Conservation (phyloP, 2,329 filamentous ascomycete species). For the Ophiosphaerella herpotricha region DNA sequence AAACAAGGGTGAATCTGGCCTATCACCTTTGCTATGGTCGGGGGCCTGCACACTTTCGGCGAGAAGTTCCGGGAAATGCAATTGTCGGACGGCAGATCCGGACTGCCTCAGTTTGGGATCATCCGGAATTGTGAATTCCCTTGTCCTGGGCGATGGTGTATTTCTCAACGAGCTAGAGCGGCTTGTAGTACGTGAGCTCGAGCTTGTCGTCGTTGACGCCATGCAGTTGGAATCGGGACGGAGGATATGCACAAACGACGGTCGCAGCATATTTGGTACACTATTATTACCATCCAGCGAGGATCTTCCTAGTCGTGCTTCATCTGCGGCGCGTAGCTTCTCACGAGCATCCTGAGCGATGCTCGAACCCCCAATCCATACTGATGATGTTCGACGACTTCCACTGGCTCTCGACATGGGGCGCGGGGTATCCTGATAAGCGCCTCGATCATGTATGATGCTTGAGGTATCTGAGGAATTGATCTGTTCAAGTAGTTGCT, state of each 20-base stretch:
- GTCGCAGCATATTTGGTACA: neutral
- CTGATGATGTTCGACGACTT: conserved; percentile 5
- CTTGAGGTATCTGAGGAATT: conserved; percentile 6
- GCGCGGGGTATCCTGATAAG: neutral
- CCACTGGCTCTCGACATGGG: neutral
- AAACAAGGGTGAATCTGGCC: conserved; percentile 15
- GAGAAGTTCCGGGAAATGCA: neutral
- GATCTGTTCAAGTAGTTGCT: conserved; percentile 36
- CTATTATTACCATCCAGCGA: neutral
- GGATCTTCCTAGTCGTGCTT: conserved; percentile 20
- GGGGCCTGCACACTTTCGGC: neutral
- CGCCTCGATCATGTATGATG: neutral
- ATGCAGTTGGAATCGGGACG: neutral
- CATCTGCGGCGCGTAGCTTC: conserved; percentile 29
- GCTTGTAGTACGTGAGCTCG: neutral
- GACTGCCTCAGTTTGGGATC: too few species aligned
- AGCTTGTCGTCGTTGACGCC: neutral
- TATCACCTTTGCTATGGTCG: neutral
- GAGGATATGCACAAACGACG: neutral
- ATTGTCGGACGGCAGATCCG: too few species aligned
- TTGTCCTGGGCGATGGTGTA: too few species aligned
- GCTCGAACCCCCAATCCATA: conserved; percentile 25
- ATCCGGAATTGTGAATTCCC: too few species aligned
- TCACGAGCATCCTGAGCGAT: conserved; percentile 28
- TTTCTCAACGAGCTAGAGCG: neutral